Evolutionary conservation across 2,329 filamentous ascomycete genomes (phyloP).

Genomic region (Sordariomycetes sp.): DNA sequence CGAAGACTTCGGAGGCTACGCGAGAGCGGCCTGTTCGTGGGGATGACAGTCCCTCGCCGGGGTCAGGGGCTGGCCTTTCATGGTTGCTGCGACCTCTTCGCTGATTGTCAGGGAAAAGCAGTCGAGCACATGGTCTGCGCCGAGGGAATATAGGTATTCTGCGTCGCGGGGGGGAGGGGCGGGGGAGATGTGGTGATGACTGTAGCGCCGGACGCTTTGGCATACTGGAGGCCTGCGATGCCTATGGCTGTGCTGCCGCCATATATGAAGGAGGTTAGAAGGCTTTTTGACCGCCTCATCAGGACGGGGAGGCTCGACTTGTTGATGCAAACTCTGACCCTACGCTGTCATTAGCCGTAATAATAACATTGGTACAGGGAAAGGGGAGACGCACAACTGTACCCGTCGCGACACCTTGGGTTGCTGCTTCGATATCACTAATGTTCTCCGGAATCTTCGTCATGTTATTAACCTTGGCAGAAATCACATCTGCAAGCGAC

Average conservation of each 20-base stretch:
- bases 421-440: slow-evolving; percentile 35
- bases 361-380: too few relatives aligned
- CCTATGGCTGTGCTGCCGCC: slow-evolving; percentile 45
- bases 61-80: slow-evolving; percentile 11
- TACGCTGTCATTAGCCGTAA: too few relatives aligned
- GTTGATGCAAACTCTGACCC: slow-evolving; percentile 37
- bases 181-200: slow-evolving; percentile 31
- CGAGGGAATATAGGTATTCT: slow-evolving; percentile 25
- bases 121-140: slow-evolving; percentile 37
- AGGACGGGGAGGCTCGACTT: slow-evolving; percentile 35
- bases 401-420: slow-evolving; percentile 26
- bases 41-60: slow-evolving; percentile 15
- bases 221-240: slow-evolving; percentile 38
- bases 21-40: too few relatives aligned
- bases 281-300: slow-evolving; percentile 22
- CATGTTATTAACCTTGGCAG: slow-evolving; percentile 27
- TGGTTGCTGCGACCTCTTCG: slow-evolving; percentile 13
- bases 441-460: slow-evolving; percentile 34
- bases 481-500: too few relatives aligned
- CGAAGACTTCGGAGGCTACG: slow-evolving; percentile 14
- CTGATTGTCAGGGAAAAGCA: slow-evolving; percentile 21
- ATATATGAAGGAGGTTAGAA: slow-evolving; percentile 31
- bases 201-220: slow-evolving; percentile 27
- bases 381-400: slow-evolving; percentile 21
- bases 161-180: slow-evolving; percentile 27